These are phyloP conservation scores for Aspergillus sp. DNA, from an alignment of 2,329 filamentous ascomycete species.

Conservation along the genomic window DNA sequence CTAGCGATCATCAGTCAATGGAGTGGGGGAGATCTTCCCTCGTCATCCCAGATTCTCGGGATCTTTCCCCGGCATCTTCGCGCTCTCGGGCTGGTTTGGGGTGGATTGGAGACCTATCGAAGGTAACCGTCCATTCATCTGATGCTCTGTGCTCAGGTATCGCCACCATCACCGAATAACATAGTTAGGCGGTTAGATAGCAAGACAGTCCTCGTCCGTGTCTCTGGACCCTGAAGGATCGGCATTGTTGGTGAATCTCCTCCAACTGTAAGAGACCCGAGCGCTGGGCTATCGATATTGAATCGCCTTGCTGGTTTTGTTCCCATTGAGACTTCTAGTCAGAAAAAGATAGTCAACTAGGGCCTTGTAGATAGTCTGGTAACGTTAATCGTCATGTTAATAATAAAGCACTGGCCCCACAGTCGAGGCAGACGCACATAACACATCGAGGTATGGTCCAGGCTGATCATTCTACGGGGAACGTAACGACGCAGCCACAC, in stretches of 20 bases:
- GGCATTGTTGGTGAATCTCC: slow-evolving; percentile 1
- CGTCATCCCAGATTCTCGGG: background rate
- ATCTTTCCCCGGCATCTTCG: slow-evolving; percentile 1
- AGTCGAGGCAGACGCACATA: no score
- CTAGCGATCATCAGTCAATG: background rate
- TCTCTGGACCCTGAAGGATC: slow-evolving; percentile 6
- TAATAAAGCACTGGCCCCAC: background rate
- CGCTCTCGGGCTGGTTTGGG: background rate
- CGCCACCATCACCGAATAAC: background rate
- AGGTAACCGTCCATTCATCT: background rate
- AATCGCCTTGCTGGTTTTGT: no score
- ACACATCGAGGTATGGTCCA: background rate
- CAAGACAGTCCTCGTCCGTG: background rate
- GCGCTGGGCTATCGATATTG: background rate
- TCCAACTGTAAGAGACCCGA: no score
- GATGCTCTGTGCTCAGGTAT: background rate
- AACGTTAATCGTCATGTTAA: background rate
- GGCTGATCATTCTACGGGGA: background rate
- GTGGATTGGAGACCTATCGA: background rate
- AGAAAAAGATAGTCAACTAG: no score
- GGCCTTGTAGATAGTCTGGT: no score
- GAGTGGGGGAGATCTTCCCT: background rate
- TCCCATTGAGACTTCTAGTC: no score
- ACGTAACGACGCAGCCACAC: background rate
- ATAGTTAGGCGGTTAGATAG: background rate